Evolutionary conservation across 148 eudicot genomes (phyloP).

Genomic region (Persicaria maculosa): DNA sequence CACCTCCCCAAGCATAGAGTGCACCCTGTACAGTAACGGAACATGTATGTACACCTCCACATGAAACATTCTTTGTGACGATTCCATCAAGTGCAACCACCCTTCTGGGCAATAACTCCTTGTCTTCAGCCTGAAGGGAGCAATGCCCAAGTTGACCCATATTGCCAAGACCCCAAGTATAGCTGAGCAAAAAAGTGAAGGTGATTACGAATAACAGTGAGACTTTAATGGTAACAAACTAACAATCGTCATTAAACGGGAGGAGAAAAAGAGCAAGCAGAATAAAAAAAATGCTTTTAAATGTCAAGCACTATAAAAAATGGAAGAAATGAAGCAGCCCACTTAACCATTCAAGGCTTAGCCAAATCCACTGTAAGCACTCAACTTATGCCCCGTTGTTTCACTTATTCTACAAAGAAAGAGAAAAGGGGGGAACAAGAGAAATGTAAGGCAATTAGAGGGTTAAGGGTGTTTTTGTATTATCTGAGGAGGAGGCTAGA

Average conservation of each 20-base stretch:
- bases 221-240: neutral
- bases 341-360: no score
- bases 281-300: no score
- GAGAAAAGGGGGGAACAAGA: no score
- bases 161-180: constrained; percentile 96
- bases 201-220: neutral
- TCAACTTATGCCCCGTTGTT: no score
- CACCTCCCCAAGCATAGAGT: constrained; percentile 97
- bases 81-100: constrained; percentile 80
- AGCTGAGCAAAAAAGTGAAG: constrained; percentile 35
- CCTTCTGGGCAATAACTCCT: constrained; percentile 82
- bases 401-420: no score
- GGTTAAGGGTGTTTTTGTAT: no score
- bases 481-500: no score
- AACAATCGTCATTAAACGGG: neutral
- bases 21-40: constrained; percentile 85
- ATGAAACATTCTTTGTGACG: constrained; percentile 53
- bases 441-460: no score
- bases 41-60: constrained; percentile 97
- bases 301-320: no score
- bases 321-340: no score
- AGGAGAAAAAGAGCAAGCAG: no score
- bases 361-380: no score
- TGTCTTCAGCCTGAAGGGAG: constrained; percentile 83
- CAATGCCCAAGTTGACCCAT: constrained; percentile 99